Conservation (phyloP, 2,329 filamentous ascomycete genomes). For the Trichocomaceae sp. region DNA sequence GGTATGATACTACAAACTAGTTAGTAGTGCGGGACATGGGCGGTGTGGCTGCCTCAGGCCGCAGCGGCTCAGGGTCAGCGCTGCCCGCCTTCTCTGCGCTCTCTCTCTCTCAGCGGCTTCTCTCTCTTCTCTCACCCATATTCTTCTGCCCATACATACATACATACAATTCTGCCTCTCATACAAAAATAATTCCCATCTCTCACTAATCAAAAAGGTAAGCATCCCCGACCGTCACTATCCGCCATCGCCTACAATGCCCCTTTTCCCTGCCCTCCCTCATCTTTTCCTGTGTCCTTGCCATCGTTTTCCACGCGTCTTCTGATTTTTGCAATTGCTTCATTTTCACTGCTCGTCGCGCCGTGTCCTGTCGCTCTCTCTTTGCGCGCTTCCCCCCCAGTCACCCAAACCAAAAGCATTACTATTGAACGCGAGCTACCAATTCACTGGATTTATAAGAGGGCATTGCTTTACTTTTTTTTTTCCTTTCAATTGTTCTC, state of each 20-base stretch:
- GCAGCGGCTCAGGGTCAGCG: background rate
- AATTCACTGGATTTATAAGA: background rate
- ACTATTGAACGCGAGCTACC: background rate
- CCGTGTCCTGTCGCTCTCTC: slow-evolving; percentile 3
- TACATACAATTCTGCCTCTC: slow-evolving; percentile 23
- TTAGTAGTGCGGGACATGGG: no score
- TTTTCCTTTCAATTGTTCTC: background rate
- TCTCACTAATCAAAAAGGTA: slow-evolving; percentile 20
- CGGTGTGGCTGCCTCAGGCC: background rate
- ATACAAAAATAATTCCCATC: slow-evolving; percentile 35
- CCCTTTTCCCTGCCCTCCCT: slow-evolving; percentile 16
- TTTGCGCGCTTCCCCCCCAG: slow-evolving; percentile 2
- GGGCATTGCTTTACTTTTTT: background rate
- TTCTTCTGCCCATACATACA: slow-evolving; percentile 31
- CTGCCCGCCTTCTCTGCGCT: background rate
- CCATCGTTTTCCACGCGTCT: slow-evolving; percentile 15
- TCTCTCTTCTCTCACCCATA: slow-evolving; percentile 25
- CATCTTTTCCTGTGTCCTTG: slow-evolving; percentile 10
- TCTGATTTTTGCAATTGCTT: slow-evolving; percentile 21
- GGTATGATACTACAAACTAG: no score
- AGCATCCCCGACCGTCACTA: slow-evolving; percentile 16
- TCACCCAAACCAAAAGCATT: background rate
- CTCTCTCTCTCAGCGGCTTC: background rate
- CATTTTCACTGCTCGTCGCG: slow-evolving; percentile 21
- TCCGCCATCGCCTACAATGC: slow-evolving; percentile 22